Base-by-base conservation (phyloP, 1,284 basidiomycete genomes). In the Cryptococcus floricola region DNA sequence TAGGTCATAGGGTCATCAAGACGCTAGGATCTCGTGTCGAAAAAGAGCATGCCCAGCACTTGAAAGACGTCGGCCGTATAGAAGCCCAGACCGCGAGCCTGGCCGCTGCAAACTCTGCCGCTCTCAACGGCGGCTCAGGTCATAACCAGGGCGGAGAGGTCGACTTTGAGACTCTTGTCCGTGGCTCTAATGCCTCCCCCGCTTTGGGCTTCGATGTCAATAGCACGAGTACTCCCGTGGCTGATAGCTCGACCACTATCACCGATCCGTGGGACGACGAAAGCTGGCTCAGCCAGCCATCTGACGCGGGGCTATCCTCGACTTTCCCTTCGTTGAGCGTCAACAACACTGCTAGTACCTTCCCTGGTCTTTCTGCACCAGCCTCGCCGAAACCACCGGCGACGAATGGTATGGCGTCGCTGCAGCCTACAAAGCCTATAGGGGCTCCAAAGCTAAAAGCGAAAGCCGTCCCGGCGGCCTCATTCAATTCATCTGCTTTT, bases 151-250 rank as follows among this genome's bases (percentile, higher is more conserved):
- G 61, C 2, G 68, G 66, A 1, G 77, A 78, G 51, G 60, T 77
- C 19, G 74, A 77, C 57, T 78, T 78, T 57, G 77, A 77, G 57
- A 56, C 74, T 7, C 66, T 78, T 9, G 76, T 78, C 46, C 70
- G 72, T 49, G 71, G 73, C 8, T 19, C n/a, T 14, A 18, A 6
- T 14, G 47, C 31, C 34, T 38, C 25, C 38, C 51, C 51, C 43
- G 28, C 28, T 10, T n/a, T 38, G 37, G 19, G 53, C 42, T 5
- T n/a, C 53, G 1, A 34, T 27, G 25, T 28, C 53, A 42, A 42
- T 13, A n/a, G 16, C 7, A 23, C 16, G 41, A 42, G 7, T n/a
- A 42, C 41, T 42, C 19, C 41, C 19, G 41, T 42, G 19, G 41
- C 41, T n/a, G 41, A 2, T 27, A 28, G 44, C 25, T 25, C 14